Base-by-base conservation (phyloP, 2,329 filamentous ascomycete species). In the Fusarium buharicum region DNA sequence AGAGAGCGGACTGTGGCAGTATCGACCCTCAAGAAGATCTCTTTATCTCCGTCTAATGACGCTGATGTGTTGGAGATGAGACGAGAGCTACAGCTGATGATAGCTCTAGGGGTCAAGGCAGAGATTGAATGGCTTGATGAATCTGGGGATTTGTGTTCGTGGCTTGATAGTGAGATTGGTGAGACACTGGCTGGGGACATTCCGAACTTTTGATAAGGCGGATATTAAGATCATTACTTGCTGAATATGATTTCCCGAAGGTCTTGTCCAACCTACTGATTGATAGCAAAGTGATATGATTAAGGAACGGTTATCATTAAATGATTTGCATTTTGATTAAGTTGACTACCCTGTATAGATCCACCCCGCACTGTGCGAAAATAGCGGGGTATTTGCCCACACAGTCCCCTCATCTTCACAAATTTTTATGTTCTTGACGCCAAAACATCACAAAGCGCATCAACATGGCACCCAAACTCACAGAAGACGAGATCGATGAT, bases 401-500 rank as follows among this genome's bases (percentile, higher is more conserved):
- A 77, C 76, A 74, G 75, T 78, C 75, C 75, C 75, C 76, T 77
- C 76, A 74, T 49, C 53, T 68, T 67, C 56, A 69, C 61, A 74
- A 74, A 71, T 69, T 67, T 75, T 75, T 72, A 64, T 65, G 52
- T 52, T 24, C 17, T 67, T 44, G 50, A 47, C 43, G 62, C 38
- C 31, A 46, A 54, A 57, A 59, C 49, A 58, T 57, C 57, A 38
- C 8, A 22, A 57, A 55, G 45, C 50, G 14, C 31, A 61, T 47
- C 63, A 65, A 59, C 51, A 84, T 84, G 77, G 78, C 81, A 24
- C 81, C 81, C 18, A 79, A 80, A 58, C 79, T 94, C 44, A 85
- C 85, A 45, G 88, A 90, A 73, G 93, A 97, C 49, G 86, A 93
- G 75, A 89, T 96, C 70, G 93, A 97, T 75, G 94, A 98, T 77